A percentile compares a stretch with the other conserved stretches of the same genome.
Conservation (phyloP, 2,329 filamentous ascomycete species). For the Thelonectria blattea region DNA sequence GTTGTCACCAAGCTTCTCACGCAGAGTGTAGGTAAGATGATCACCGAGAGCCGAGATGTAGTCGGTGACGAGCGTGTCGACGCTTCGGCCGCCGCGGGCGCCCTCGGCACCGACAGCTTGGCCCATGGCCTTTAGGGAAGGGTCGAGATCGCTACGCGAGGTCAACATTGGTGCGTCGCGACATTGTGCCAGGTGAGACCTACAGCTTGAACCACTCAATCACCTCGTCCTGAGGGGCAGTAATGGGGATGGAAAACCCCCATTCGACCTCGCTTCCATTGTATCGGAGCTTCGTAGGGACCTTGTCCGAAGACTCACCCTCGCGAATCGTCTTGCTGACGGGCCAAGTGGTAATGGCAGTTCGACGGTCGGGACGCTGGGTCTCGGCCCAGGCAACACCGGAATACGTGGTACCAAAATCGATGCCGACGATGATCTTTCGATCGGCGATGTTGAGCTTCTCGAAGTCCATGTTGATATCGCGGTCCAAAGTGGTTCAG, state of each 20-base stretch:
- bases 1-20: conserved; percentile 49
- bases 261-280: conserved; percentile 47
- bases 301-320: conserved; percentile 51
- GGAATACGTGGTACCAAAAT: conserved; percentile 61
- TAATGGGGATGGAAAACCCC: conserved; percentile 52
- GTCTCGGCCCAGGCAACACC: conserved; percentile 57
- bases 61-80: conserved; percentile 52
- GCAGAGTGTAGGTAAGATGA: conserved; percentile 52
- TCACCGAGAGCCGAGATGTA: conserved; percentile 53
- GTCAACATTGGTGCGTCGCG: conserved; percentile 11
- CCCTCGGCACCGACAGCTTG: conserved; percentile 37
- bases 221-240: conserved; percentile 46
- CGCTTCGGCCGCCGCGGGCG: conserved; percentile 41
- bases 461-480: conserved; percentile 44
- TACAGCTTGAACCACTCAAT: conserved; percentile 58
- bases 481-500: background rate
- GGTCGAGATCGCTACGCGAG: conserved; percentile 43
- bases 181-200: conserved; percentile 17
- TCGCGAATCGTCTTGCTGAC: conserved; percentile 44
- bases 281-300: conserved; percentile 54
- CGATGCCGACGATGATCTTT: conserved; percentile 56
- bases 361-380: conserved; percentile 44
- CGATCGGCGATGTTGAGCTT: conserved; percentile 43
- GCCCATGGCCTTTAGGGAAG: conserved; percentile 43
- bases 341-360: conserved; percentile 51